phyloP scores from a whole-genome alignment of 305 asterid species.

The Salvia sclarea region DNA sequence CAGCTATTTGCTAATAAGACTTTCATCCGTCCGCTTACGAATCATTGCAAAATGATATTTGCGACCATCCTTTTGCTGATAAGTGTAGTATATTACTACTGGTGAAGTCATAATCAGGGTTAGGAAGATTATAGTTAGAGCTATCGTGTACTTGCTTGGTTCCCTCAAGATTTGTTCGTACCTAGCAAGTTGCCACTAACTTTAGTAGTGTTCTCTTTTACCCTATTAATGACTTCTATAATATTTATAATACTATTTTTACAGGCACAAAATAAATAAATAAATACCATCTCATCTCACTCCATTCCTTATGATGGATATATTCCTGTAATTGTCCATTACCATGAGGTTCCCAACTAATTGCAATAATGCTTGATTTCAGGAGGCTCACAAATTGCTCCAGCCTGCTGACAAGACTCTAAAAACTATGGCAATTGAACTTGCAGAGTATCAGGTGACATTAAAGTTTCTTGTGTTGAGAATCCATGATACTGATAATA shows the following conservation, averaged over 20 bases:
- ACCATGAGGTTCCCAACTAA: conserved; percentile 12
- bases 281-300: neutral
- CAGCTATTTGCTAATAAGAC: neutral
- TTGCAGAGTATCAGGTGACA: conserved; percentile 90
- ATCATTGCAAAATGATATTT: neutral
- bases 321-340: neutral
- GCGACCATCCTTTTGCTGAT: neutral
- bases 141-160: neutral
- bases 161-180: neutral
- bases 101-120: neutral
- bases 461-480: conserved; percentile 21
- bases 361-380: conserved; percentile 38
- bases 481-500: conserved; percentile 11
- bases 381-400: conserved; percentile 90
- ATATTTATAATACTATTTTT: neutral
- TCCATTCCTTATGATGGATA: neutral
- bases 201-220: neutral
- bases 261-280: neutral
- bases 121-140: neutral
- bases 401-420: conserved; percentile 80
- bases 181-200: conserved; percentile 3
- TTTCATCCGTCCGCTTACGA: conserved; percentile 7
- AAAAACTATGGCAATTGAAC: conserved; percentile 80
- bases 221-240: neutral
- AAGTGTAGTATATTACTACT: neutral